phyloP scores from a whole-genome alignment of 2,329 filamentous ascomycete species.

The Diaporthe capsici region DNA sequence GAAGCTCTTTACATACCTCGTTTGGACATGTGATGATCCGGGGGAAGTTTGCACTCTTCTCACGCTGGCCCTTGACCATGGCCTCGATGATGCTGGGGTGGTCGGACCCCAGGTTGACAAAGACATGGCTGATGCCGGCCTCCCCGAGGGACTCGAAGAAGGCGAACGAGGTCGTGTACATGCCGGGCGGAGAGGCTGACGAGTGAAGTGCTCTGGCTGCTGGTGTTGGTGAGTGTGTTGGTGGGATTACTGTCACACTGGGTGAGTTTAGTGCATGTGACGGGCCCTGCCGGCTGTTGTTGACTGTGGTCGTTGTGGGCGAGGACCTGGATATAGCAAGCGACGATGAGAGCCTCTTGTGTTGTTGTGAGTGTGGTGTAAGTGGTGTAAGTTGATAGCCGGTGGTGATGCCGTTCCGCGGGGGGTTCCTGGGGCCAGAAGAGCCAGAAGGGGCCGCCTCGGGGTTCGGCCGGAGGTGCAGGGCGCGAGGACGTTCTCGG shows the following conservation, averaged over 20 bases:
- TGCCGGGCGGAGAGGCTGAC: conserved; percentile 48
- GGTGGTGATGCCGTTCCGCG: conserved; percentile 65
- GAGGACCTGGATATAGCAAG: conserved; percentile 3
- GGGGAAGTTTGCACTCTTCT: conserved; percentile 73
- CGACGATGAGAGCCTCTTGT: background rate
- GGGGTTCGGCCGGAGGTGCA: conserved; percentile 19
- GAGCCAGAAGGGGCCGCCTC: background rate
- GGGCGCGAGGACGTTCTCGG: conserved; percentile 23
- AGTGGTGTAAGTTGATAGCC: conserved; percentile 47
- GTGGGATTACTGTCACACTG: background rate
- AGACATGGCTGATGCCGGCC: conserved; percentile 71
- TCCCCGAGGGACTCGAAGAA: conserved; percentile 89
- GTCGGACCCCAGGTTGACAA: conserved; percentile 73
- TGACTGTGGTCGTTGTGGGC: background rate
- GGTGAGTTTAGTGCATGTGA: background rate
- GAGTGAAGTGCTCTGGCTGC: conserved; percentile 14
- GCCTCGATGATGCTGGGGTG: conserved; percentile 81
- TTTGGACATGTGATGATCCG: conserved; percentile 81
- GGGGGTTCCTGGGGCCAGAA: conserved; percentile 48
- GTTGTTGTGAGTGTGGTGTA: background rate
- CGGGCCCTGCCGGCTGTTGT: background rate
- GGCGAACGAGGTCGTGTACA: conserved; percentile 83
- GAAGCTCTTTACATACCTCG: conserved; percentile 63
- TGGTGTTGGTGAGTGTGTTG: background rate
- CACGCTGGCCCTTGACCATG: conserved; percentile 79